Evolutionary conservation across 768 basidiomycete genomes (phyloP).

Genomic region (Suillus subalutaceus): DNA sequence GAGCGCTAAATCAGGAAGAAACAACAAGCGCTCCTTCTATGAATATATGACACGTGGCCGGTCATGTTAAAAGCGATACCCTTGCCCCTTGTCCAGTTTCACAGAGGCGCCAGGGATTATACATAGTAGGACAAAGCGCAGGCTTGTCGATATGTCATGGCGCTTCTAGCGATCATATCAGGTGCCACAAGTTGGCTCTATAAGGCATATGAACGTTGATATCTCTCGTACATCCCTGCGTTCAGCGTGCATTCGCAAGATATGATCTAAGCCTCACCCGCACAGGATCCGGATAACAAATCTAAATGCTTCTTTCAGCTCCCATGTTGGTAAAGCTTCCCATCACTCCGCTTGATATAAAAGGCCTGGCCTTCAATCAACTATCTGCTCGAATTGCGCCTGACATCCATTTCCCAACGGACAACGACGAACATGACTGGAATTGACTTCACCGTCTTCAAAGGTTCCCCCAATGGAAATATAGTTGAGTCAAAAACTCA

Average conservation of each 20-base stretch:
- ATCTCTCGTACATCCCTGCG: not conserved
- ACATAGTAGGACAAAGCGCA: not conserved
- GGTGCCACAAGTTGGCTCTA: not conserved
- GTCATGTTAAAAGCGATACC: not conserved
- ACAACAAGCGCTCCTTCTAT: not conserved
- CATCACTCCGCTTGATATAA: not conserved
- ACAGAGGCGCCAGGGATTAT: not conserved
- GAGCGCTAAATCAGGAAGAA: not conserved
- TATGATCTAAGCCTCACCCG: not conserved
- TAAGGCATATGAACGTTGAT: not conserved
- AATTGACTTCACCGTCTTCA: slow-evolving; percentile 34
- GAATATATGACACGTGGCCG: not conserved
- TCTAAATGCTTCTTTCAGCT: not conserved
- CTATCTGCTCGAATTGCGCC: not conserved
- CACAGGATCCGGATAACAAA: not conserved
- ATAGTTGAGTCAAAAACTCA: slow-evolving; percentile 21
- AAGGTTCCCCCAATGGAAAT: slow-evolving; percentile 26
- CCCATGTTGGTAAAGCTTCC: not conserved
- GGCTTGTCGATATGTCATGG: not conserved
- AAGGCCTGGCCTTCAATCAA: not conserved
- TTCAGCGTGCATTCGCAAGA: not conserved
- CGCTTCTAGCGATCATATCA: not conserved
- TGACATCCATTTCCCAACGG: not conserved
- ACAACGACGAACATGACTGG: slow-evolving; percentile 14
- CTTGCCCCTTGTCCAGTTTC: not conserved